These are phyloP conservation scores for Polyrhizophydium stewartii DNA, from an alignment of 371 early-diverging fungal species.

Conservation along the genomic window DNA sequence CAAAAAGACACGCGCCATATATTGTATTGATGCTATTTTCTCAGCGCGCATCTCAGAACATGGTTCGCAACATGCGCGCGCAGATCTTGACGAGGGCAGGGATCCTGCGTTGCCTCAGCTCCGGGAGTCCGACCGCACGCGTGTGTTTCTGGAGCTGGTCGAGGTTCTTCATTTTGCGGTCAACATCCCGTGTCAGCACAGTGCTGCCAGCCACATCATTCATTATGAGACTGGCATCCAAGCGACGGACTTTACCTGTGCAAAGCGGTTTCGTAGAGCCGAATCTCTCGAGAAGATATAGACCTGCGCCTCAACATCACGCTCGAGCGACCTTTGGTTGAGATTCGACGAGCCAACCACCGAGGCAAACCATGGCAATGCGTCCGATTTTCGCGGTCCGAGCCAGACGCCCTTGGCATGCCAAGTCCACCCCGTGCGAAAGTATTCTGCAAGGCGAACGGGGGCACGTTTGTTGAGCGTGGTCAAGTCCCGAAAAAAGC, in stretches of 20 bases:
- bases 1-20: too few relatives aligned
- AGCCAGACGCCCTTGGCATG: conserved; percentile 73
- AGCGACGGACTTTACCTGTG: background rate
- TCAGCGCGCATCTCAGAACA: conserved; percentile 27
- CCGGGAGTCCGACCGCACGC: conserved; percentile 32
- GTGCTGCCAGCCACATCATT: too few relatives aligned
- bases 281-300: too few relatives aligned
- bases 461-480: background rate
- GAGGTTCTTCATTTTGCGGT: conserved; percentile 36
- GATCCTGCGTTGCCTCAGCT: conserved; percentile 39
- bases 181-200: background rate
- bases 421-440: conserved; percentile 80
- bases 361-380: conserved; percentile 41
- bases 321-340: conserved; percentile 79
- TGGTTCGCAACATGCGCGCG: conserved; percentile 43
- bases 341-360: conserved; percentile 92
- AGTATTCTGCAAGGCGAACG: conserved; percentile 62
- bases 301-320: conserved; percentile 88
- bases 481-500: conserved; percentile 40
- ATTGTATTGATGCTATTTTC: too few relatives aligned
- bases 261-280: too few relatives aligned
- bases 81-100: conserved; percentile 46
- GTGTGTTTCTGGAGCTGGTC: conserved; percentile 35
- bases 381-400: conserved; percentile 14
- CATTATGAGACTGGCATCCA: background rate